Base-by-base conservation (phyloP, 306 rosid genomes). In the Rubus parviflorus region DNA sequence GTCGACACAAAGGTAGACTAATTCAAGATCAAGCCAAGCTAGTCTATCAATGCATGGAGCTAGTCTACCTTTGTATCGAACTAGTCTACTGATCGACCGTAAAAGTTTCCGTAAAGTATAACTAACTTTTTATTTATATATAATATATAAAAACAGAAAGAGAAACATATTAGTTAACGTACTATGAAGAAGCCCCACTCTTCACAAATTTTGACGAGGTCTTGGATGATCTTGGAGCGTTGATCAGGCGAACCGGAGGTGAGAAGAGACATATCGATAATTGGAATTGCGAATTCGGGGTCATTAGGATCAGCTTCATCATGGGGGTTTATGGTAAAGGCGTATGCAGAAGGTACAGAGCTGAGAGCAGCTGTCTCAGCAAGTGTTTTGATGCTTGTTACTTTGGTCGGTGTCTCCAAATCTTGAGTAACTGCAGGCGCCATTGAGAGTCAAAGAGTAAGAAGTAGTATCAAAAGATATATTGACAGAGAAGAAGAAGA, bases 231-330 rank as follows among this genome's bases (percentile, higher is more conserved):
- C 65, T 66, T 3, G 60, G 85, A 35, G 22, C 81, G 91, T 70
- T 68, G 83, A 14, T 57, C 82, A 65, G 86, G 80, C 41, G 80
- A 78, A 19, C 62, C 19, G 3, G 88, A 88, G 43, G 80, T 77
- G 82, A 88, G 85, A 9, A 67, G 66, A 38, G 89, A 83, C 20
- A 85, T 74, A 63, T 88, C 89, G 49, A 85, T 74, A 80, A 85
- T 25, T 45, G 92, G 35, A 30, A 30, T 30, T 30, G 35, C 35
- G 35, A 30, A 30, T 30, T 30, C 35, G 35, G 35, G 35, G 92
- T 81, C 46, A 2, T 83, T 84, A 3, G 83, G 83, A 23, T 60
- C 80, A 56, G 72, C 82, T 75, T 75, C 60, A 42, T 80, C 81
- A 45, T 46, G 63, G 11, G 76, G 63, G 6, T 77, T 79, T 0